Evolutionary conservation across 768 basidiomycete genomes (phyloP), one percentile per base, ranked within the genome.

Genomic region (Lanmaoa rubissima): DNA sequence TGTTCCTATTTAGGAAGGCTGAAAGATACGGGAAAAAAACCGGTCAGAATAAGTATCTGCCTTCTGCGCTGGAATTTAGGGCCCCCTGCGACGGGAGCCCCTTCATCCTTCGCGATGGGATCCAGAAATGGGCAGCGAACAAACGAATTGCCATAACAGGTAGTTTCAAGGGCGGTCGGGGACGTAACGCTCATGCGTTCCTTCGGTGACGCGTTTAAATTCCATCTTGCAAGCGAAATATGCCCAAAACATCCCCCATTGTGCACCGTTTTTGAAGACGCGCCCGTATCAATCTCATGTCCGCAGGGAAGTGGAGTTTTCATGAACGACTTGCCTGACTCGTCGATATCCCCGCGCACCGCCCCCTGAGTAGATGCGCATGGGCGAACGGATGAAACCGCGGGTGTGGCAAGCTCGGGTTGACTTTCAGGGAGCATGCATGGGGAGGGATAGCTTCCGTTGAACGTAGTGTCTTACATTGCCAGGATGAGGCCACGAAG

Each of bases 91-190:
- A 67, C 64, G 61, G 62, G 50, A 43, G 51, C 52, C 52, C 64
- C 46, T 54, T 53, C 60, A 32, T 53, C 63, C 62, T 62, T 68
- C 66, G 65, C 66, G 66, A 66, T 59, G 53, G 51, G 53, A 44
- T 55, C 65, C 70, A 61, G 65, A 72, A 73, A 72, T 60, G 68
- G 70, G 46, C 14, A 73, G 48, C 59, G 54, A 73, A 72, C 72
- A 72, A 72, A 72, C 70, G 70, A 54, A 70, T 73, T 73, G 57
- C 70, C 68, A 59, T 66, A 72, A 65, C 8, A 59, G 72, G 70
- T 51, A 72, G 68, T 71, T 72, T 72, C 72, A 72, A 72, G 70
- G 70, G 61, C 59, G 72, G 66, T 56, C 62, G 60, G 61, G 63
- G 61, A 72, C 70, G 70, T 72, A 73, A 71, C 62, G 50, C 49